These are phyloP conservation scores for Fistulinella staudtii DNA, from an alignment of 1,284 basidiomycete genomes.

Conservation along the genomic window DNA sequence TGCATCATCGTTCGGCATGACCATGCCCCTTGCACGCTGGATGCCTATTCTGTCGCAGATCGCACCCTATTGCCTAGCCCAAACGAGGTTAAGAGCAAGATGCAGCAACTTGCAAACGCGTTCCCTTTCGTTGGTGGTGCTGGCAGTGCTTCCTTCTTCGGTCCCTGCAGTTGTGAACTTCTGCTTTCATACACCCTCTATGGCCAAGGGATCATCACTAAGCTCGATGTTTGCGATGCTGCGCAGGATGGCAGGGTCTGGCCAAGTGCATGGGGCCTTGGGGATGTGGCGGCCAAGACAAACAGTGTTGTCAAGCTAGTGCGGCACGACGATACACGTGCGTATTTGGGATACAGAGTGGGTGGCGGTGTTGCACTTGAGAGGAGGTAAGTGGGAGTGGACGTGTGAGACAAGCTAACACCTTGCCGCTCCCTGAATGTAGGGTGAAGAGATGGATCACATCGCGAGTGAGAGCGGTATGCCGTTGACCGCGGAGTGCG, in stretches of 20 bases:
- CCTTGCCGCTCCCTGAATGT: constrained; percentile 45
- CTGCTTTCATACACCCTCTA: constrained; percentile 17
- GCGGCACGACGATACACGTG: constrained; percentile 66
- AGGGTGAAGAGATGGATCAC: constrained; percentile 82
- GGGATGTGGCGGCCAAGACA: constrained; percentile 57
- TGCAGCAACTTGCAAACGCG: too few species aligned
- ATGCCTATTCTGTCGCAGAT: too few species aligned
- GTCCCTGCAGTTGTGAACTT: too few species aligned
- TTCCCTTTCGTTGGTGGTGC: too few species aligned
- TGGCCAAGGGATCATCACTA: constrained; percentile 15
- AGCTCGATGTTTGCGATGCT: constrained; percentile 17
- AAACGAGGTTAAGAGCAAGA: too few species aligned
- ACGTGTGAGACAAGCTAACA: neutral
- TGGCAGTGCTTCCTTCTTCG: too few species aligned
- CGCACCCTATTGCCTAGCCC: too few species aligned
- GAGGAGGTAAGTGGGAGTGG: neutral
- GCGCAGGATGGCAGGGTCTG: constrained; percentile 53
- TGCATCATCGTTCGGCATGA: too few species aligned
- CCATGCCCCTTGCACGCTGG: too few species aligned
- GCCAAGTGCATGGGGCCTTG: constrained; percentile 69
- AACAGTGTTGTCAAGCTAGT: constrained; percentile 82
- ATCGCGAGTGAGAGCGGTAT: constrained; percentile 70
- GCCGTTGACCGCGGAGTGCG: constrained; percentile 81
- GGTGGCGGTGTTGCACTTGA: constrained; percentile 58
- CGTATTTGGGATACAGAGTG: constrained; percentile 50